Conservation (phyloP, 208 protist species). For the Trypanosoma grayi region DNA sequence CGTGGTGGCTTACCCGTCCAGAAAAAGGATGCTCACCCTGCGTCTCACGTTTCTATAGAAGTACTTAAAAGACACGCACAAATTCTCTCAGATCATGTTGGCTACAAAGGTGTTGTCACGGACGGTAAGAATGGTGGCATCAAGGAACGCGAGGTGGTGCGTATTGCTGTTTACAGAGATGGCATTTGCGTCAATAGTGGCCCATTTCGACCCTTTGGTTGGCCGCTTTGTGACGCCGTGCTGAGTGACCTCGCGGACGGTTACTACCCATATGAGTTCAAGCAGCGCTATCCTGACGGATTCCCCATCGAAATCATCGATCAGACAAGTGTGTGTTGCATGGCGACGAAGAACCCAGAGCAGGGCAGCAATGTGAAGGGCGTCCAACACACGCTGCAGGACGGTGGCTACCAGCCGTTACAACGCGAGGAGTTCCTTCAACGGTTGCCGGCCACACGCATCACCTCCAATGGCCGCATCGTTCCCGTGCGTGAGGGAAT, state of each 20-base stretch:
- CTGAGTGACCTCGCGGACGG: slow-evolving; percentile 90
- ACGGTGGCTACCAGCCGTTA: slow-evolving; percentile 28
- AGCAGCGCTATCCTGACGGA: slow-evolving; percentile 90
- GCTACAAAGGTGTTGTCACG: slow-evolving; percentile 61
- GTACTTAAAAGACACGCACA: slow-evolving; percentile 67
- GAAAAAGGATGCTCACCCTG: neutral
- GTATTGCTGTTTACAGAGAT: slow-evolving; percentile 82
- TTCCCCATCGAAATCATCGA: slow-evolving; percentile 88
- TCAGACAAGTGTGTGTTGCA: slow-evolving; percentile 34
- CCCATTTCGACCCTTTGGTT: slow-evolving; percentile 85
- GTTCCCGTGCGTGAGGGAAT: slow-evolving; percentile 64
- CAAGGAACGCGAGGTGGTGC: slow-evolving; percentile 74
- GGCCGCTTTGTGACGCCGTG: slow-evolving; percentile 86
- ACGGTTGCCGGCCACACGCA: slow-evolving; percentile 50
- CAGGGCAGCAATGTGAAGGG: slow-evolving; percentile 16
- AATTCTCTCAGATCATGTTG: slow-evolving; percentile 86
- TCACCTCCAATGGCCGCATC: slow-evolving; percentile 70
- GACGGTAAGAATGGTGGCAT: slow-evolving; percentile 63
- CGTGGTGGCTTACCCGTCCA: neutral
- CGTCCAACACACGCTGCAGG: slow-evolving; percentile 10
- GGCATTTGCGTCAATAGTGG: slow-evolving; percentile 90
- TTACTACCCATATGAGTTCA: slow-evolving; percentile 94
- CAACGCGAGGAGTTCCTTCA: slow-evolving; percentile 60
- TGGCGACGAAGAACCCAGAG: neutral
- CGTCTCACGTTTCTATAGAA: slow-evolving; percentile 45